Percentiles rank a stretch among this genome's conserved stretches.
phyloP scores from a whole-genome alignment of 768 basidiomycete genomes.

The Phlegmacium glaucopus region DNA sequence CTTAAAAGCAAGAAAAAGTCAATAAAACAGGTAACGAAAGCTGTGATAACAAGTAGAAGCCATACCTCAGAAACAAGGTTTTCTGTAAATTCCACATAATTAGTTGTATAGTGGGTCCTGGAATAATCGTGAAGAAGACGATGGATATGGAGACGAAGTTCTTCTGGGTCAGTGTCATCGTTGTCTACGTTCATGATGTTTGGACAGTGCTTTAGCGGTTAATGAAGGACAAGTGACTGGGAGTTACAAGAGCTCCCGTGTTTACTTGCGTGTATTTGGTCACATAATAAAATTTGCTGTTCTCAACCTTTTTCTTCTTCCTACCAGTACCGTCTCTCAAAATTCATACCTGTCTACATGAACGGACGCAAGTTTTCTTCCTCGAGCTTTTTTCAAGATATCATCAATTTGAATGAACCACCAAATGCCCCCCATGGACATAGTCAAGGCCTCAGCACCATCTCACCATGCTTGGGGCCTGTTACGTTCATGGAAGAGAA shows the following conservation, averaged over 20 bases:
- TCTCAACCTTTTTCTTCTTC: too few relatives aligned
- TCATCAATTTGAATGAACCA: too few relatives aligned
- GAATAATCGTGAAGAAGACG: slow-evolving; percentile 49
- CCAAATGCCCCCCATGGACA: slow-evolving; percentile 42
- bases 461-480: too few relatives aligned
- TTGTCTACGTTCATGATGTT: too few relatives aligned
- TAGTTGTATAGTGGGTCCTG: slow-evolving; percentile 45
- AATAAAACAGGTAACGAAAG: too few relatives aligned
- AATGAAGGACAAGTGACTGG: too few relatives aligned
- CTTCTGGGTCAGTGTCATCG: slow-evolving; percentile 9
- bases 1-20: not conserved
- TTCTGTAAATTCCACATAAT: slow-evolving; percentile 50
- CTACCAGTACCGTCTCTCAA: too few relatives aligned
- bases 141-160: slow-evolving; percentile 42
- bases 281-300: slow-evolving; percentile 52
- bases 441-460: slow-evolving; percentile 58
- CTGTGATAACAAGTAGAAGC: not conserved
- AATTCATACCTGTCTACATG: too few relatives aligned
- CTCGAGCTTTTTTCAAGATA: slow-evolving; percentile 12
- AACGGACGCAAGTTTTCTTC: slow-evolving; percentile 19
- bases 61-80: slow-evolving; percentile 43
- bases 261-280: too few relatives aligned
- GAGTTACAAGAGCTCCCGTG: too few relatives aligned
- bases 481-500: too few relatives aligned
- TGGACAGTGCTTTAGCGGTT: too few relatives aligned